Evolutionary conservation across 352 stramenopile genomes (phyloP).

Genomic region (Phytopythium litorale): DNA sequence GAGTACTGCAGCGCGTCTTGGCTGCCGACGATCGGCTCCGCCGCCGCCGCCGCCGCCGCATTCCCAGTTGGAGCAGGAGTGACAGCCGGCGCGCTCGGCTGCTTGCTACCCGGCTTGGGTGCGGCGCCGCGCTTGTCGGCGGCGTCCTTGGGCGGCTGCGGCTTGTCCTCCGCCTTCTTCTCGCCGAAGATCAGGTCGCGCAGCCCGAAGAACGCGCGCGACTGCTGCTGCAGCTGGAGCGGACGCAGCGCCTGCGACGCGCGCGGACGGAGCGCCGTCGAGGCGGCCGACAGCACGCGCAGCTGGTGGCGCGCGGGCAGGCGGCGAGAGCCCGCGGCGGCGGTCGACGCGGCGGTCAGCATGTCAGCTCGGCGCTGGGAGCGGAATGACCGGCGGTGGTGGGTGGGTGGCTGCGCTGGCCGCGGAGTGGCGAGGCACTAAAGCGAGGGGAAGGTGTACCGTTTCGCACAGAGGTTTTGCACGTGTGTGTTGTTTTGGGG

Average conservation of each 20-base stretch:
- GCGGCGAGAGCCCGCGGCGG: slow-evolving; percentile 12
- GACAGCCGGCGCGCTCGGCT: neutral
- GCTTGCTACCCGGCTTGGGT: slow-evolving; percentile 9
- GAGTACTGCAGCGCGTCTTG: slow-evolving; percentile 49
- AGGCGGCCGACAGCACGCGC: slow-evolving; percentile 1
- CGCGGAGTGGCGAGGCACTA: neutral
- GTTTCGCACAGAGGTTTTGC: no score
- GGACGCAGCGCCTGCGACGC: slow-evolving; percentile 3
- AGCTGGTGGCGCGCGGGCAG: neutral
- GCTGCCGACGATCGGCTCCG: slow-evolving; percentile 39
- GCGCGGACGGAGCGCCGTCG: neutral
- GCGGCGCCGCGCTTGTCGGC: neutral
- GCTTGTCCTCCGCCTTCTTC: slow-evolving; percentile 27
- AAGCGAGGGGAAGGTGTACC: neutral
- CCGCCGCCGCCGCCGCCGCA: neutral
- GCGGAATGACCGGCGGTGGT: neutral
- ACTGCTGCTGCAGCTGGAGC: slow-evolving; percentile 17
- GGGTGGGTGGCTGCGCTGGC: neutral
- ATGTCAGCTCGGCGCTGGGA: slow-evolving; percentile 10
- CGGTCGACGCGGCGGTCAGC: slow-evolving; percentile 24
- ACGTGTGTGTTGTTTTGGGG: neutral
- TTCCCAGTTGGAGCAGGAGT: neutral
- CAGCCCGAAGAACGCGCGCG: slow-evolving; percentile 58
- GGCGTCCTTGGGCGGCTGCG: neutral
- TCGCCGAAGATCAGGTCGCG: slow-evolving; percentile 61